phyloP scores from a whole-genome alignment of 2,329 filamentous ascomycete species.

The Epichloe uncinata region DNA sequence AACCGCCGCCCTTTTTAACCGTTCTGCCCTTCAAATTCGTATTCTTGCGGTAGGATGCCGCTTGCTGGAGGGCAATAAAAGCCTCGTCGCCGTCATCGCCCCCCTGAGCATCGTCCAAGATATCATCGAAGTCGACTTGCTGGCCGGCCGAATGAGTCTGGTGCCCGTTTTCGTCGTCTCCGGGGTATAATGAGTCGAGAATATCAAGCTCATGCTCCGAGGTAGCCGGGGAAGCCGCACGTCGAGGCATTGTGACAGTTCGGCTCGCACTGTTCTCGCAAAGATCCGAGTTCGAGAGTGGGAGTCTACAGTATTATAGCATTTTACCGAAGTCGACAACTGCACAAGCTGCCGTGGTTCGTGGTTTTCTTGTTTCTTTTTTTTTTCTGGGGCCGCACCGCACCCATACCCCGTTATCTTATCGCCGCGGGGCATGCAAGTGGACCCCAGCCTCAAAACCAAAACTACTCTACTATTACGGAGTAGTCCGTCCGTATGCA shows the following conservation, averaged over 20 bases:
- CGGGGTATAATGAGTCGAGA: slow-evolving; percentile 59
- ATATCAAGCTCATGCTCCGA: slow-evolving; percentile 94
- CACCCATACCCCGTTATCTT: slow-evolving; percentile 24
- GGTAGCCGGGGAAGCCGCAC: slow-evolving; percentile 63
- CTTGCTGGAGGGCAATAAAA: slow-evolving; percentile 81
- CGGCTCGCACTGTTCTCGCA: slow-evolving; percentile 11
- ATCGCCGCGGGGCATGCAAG: slow-evolving; percentile 20
- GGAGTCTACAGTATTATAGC: too few relatives aligned
- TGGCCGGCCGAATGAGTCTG: slow-evolving; percentile 23
- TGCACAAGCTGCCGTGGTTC: not conserved
- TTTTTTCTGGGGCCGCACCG: not conserved
- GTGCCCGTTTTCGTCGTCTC: slow-evolving; percentile 36
- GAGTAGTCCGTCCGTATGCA: too few relatives aligned
- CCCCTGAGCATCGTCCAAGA: slow-evolving; percentile 38
- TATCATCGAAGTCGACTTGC: slow-evolving; percentile 45
- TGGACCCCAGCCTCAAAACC: slow-evolving; percentile 5
- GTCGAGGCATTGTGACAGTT: slow-evolving; percentile 46
- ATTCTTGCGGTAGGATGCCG: slow-evolving; percentile 75
- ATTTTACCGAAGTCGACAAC: too few relatives aligned
- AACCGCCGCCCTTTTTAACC: slow-evolving; percentile 91
- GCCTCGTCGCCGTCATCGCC: slow-evolving; percentile 61
- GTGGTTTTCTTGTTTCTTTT: too few relatives aligned
- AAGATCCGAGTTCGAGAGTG: too few relatives aligned
- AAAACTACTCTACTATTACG: too few relatives aligned
- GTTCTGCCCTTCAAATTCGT: slow-evolving; percentile 71